Evolutionary conservation across 1,139 yeast genomes (phyloP).

Genomic region (Debaryomycetaceae sp.): DNA sequence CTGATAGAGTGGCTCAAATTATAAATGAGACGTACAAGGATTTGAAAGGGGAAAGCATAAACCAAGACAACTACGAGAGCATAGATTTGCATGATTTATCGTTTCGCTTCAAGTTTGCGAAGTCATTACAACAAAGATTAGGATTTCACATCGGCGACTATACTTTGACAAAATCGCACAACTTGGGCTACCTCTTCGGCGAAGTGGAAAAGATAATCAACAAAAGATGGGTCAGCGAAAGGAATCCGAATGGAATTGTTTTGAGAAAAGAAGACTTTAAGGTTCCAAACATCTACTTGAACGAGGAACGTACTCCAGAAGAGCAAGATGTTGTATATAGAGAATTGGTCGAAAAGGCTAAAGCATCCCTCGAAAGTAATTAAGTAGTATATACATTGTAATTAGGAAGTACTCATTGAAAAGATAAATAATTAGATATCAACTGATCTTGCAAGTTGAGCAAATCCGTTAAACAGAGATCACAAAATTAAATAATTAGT

Average conservation of each 20-base stretch:
- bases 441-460: too few species aligned
- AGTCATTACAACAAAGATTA: slow-evolving; percentile 54
- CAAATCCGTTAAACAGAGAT: too few species aligned
- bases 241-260: slow-evolving; percentile 67
- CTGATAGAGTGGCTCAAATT: slow-evolving; percentile 20
- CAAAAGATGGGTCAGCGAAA: slow-evolving; percentile 54
- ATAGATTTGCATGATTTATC: slow-evolving; percentile 43
- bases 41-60: slow-evolving; percentile 16
- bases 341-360: slow-evolving; percentile 32
- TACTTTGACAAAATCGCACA: slow-evolving; percentile 47
- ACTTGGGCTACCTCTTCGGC: slow-evolving; percentile 41
- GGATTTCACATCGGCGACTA: slow-evolving; percentile 69
- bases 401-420: not conserved
- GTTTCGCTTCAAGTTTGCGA: slow-evolving; percentile 57
- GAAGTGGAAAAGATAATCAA: slow-evolving; percentile 45
- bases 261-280: slow-evolving; percentile 39
- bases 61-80: slow-evolving; percentile 12
- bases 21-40: slow-evolving; percentile 25
- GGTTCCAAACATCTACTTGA: slow-evolving; percentile 50
- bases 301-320: slow-evolving; percentile 30
- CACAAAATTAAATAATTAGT: not conserved
- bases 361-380: slow-evolving; percentile 8
- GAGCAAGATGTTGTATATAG: slow-evolving; percentile 29
- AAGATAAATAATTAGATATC: not conserved
- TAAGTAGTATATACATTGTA: not conserved